Base-by-base conservation (phyloP, 306 rosid species). In the Heteromeles arbutifolia region DNA sequence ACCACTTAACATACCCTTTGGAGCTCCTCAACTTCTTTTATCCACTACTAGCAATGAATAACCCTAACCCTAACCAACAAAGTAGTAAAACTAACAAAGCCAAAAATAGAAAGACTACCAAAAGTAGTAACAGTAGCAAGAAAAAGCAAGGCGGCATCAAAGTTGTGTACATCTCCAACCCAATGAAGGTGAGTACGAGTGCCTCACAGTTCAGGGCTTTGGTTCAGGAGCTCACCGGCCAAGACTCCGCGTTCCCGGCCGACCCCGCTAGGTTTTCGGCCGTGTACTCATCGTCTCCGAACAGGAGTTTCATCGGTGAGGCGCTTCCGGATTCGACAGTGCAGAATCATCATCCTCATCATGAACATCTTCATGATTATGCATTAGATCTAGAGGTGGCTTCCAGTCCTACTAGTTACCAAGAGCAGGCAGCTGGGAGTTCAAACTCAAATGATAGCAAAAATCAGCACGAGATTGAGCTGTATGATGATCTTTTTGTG, bases 161-260 rank as follows among this genome's bases (percentile, higher is more conserved):
- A 72, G 91, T 91, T 1, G 97, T 91, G 1, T 89, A 91, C 82
- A 91, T 91, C 74, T 89, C 97, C 3, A 91, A 86, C 78, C 97
- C 97, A 29, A 89, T 87, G 92, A 89, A 77, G 81, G 84, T 89
- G 26, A 89, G 79, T 54, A 79, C 90, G 62, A 85, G 84, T n/a
- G 91, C 92, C 14, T 76, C 94, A 0, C 50, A 82, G 8, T 91
- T 91, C 64, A 85, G 84, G 68, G 88, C 94, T 22, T 43, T 91
- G 29, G 97, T 91, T 12, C 94, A 91, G 70, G 85, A 91, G 17
- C 94, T 91, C 79, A 91, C 97, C 0, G 97, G 97, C 68, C 94
- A 84, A 53, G 78, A 91, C 53, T 85, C 97, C 15, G 90, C 87
- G 37, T 80, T 80, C 6, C 97, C 91, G 0, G 44, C 44, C 44